Evolutionary conservation across 495 filamentous ascomycete genomes (phyloP), one percentile per base, ranked within the genome.

Genomic region (Talaromyces trachyspermus): DNA sequence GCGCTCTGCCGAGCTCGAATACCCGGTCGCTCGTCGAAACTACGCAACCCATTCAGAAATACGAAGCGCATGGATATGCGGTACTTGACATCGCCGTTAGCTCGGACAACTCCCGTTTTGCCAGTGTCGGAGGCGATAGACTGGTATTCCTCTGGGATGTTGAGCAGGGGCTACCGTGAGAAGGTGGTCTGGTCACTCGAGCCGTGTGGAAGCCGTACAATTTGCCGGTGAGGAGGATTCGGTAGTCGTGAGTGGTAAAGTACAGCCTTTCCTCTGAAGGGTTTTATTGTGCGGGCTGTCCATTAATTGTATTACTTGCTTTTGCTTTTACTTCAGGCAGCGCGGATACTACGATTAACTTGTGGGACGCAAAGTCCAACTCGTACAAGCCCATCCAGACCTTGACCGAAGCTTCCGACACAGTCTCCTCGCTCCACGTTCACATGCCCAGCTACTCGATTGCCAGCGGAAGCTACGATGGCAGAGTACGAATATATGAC

Each of bases 71-170:
- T 71, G 88, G 86, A 53, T 89, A 97, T 75, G 83, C 84, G 36
- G 84, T 98, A 33, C 84, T 95, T 49, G 83, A 85, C 49, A 68
- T 98, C 33, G 72, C 76, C 50, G 82, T 95, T 41, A 66, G 79
- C n/a, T 51, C 61, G 37, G 80, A 85, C 66, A 98, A 98, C 73
- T 74, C 84, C 40, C 76, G 77, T 24, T 95, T 97, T 60, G 80
- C 79, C 18, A 86, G 80, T 33, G 78, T 81, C 2, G 92, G 92
- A 59, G 92, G 94, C 35, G 92, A 98, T 70, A 80, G 87, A 53
- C 75, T 75, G 54, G 87, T 95, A 4, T 95, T 95, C 58, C 75
- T 95, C 14, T 98, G 92, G 92, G 92, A 98, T 66, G 92, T 96
- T 0, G 67, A 80, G 4, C 83, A 84, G 4, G 88, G 83, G 66